Conservation (phyloP, 192 early-diverging fungal species). For the Phycomyces nitens region DNA sequence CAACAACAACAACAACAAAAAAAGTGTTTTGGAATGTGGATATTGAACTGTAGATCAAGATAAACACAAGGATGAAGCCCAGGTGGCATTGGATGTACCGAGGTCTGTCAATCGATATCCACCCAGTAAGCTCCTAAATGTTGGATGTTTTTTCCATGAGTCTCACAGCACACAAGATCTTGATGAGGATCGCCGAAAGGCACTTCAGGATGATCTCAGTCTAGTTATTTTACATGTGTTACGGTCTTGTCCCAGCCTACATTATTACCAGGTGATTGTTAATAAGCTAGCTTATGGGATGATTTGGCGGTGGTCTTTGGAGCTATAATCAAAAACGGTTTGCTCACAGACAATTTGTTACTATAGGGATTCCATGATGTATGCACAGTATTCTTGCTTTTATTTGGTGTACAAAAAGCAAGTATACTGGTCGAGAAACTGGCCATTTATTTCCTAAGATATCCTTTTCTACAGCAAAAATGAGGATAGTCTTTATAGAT, state of each 20-base stretch:
- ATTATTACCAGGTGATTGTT: constrained; percentile 51
- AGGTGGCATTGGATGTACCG: constrained; percentile 45
- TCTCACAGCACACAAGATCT: too few species aligned
- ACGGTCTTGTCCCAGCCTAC: constrained; percentile 39
- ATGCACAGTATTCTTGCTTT: constrained; percentile 41
- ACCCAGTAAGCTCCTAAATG: constrained; percentile 18
- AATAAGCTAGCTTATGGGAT: too few species aligned
- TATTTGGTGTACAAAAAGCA: constrained; percentile 40
- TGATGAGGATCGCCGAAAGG: constrained; percentile 26
- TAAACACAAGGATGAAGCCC: constrained; percentile 45
- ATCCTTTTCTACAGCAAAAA: constrained; percentile 30
- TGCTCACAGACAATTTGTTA: background rate
- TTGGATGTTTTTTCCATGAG: too few species aligned
- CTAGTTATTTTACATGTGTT: constrained; percentile 49
- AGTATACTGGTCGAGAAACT: constrained; percentile 39
- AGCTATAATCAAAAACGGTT: background rate
- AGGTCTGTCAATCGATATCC: constrained; percentile 46
- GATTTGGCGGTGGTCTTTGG: too few species aligned
- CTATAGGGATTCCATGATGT: constrained; percentile 55
- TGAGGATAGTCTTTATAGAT: too few species aligned
- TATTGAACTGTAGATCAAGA: too few species aligned
- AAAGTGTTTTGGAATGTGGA: too few species aligned
- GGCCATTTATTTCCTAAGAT: constrained; percentile 52
- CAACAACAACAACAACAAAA: too few species aligned
- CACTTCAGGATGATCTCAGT: constrained; percentile 44